phyloP scores from a whole-genome alignment of 345 rosid genomes.

The Populus euphratica region DNA sequence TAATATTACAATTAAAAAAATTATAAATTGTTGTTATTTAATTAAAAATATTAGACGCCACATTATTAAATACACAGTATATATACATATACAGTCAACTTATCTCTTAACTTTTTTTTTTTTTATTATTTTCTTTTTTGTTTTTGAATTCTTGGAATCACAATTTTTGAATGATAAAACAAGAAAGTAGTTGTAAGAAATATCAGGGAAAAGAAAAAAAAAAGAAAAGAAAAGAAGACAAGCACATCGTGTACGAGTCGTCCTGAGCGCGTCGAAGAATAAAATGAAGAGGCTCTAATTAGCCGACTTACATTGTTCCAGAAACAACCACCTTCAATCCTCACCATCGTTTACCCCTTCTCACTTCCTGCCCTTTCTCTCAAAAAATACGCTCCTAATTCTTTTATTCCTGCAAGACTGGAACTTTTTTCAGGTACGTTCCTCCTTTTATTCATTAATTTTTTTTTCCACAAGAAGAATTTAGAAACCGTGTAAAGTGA shows the following conservation, averaged over 20 bases:
- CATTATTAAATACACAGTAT: no score
- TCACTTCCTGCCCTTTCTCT: neutral
- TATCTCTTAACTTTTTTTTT: no score
- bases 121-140: no score
- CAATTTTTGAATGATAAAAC: neutral
- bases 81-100: no score
- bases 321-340: neutral
- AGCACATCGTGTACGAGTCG: neutral
- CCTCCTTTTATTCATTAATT: neutral
- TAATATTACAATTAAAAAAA: no score
- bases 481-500: neutral
- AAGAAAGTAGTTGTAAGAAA: no score
- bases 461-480: neutral
- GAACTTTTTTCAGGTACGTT: constrained; percentile 11
- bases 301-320: neutral
- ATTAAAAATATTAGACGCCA: no score
- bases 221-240: no score
- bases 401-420: neutral
- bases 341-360: neutral
- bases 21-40: no score
- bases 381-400: neutral
- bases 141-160: no score
- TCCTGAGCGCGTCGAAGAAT: neutral
- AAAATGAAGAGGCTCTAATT: neutral
- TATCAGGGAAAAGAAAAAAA: no score